These are phyloP conservation scores for Hypoxylon rubiginosum DNA, from an alignment of 2,329 filamentous ascomycete genomes.

Conservation along the genomic window DNA sequence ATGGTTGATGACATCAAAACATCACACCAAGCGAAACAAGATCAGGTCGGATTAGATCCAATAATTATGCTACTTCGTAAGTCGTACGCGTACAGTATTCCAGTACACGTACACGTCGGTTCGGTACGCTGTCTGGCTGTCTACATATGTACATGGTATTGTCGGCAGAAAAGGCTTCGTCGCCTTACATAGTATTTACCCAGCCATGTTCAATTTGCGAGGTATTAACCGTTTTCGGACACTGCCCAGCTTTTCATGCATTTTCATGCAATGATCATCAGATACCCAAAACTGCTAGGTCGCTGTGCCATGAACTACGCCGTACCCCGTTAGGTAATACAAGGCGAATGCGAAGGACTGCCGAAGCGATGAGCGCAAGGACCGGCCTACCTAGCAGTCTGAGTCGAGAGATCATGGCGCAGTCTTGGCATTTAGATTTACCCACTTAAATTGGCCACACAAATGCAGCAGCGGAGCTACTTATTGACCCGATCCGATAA, in stretches of 20 bases:
- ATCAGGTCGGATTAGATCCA: not conserved
- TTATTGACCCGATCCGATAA: too few species aligned
- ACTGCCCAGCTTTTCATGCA: conserved; percentile 26
- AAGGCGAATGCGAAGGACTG: conserved; percentile 22
- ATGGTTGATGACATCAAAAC: not conserved
- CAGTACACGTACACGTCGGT: conserved; percentile 25
- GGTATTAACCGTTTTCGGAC: conserved; percentile 33
- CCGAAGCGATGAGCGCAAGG: conserved; percentile 15
- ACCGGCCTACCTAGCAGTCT: not conserved
- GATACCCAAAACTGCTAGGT: conserved; percentile 29
- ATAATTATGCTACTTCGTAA: not conserved
- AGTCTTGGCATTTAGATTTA: too few species aligned
- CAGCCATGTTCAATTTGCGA: conserved; percentile 38
- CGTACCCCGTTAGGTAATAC: conserved; percentile 26
- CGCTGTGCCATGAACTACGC: conserved; percentile 23
- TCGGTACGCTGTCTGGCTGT: conserved; percentile 21
- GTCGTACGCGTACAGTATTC: not conserved
- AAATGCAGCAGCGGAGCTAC: too few species aligned
- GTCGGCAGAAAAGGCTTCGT: conserved; percentile 38
- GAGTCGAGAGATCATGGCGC: too few species aligned
- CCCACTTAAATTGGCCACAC: too few species aligned
- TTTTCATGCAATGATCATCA: conserved; percentile 31
- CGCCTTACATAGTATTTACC: conserved; percentile 24
- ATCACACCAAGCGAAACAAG: not conserved
- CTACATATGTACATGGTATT: too few species aligned